Conservation (phyloP, 176 grass and related monocot genomes). For the Echinochloa phyllopogon region DNA sequence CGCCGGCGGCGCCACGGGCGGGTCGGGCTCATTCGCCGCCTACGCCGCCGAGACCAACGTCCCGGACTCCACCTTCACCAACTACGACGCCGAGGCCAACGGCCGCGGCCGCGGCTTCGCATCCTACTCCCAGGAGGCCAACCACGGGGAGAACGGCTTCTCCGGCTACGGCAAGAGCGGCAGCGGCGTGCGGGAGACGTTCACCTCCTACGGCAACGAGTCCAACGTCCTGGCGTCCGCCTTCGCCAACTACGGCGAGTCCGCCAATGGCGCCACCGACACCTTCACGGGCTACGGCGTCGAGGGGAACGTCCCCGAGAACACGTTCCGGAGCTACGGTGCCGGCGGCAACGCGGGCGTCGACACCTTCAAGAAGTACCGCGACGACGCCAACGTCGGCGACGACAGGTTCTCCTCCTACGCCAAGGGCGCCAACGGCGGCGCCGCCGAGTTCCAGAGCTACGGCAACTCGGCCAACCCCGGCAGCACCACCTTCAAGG, state of each 20-base stretch:
- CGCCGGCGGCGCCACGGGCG: constrained; percentile 59
- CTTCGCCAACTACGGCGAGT: constrained; percentile 73
- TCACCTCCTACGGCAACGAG: constrained; percentile 68
- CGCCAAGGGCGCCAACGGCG: constrained; percentile 72
- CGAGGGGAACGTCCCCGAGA: constrained; percentile 65
- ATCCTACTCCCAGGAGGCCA: constrained; percentile 59
- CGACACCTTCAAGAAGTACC: constrained; percentile 74
- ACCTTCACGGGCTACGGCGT: constrained; percentile 60
- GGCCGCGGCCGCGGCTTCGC: constrained; percentile 55
- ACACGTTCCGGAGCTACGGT: constrained; percentile 71
- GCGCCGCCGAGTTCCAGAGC: constrained; percentile 60
- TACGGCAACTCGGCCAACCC: constrained; percentile 70
- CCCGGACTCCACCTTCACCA: constrained; percentile 67
- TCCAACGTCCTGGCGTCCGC: constrained; percentile 66
- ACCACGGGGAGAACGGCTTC: constrained; percentile 63
- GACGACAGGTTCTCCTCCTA: constrained; percentile 78
- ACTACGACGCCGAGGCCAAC: constrained; percentile 67
- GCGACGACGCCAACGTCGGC: constrained; percentile 68
- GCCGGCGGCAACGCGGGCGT: constrained; percentile 63
- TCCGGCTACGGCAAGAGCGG: constrained; percentile 63
- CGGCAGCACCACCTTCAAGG: constrained; percentile 57
- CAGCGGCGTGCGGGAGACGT: constrained; percentile 58
- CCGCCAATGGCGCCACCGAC: constrained; percentile 73
- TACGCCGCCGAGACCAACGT: constrained; percentile 67
- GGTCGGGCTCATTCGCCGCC: constrained; percentile 50